A percentile compares a stretch with the other conserved stretches of the same genome.
Conservation (phyloP, 78 protist genomes). For the Dictyostelium firmibasis region DNA sequence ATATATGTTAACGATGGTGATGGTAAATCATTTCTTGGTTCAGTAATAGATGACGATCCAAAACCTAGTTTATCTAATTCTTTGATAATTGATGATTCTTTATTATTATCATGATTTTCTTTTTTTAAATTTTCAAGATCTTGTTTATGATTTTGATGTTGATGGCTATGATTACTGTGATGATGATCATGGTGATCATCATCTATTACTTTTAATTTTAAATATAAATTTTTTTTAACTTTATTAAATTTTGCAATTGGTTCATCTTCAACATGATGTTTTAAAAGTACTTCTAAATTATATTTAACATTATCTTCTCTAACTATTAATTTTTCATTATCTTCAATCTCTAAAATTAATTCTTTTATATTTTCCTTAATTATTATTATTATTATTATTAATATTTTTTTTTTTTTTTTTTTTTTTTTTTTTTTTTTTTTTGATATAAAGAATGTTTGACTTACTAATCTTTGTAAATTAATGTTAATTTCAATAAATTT, state of each 20-base stretch:
- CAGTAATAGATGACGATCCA: background rate
- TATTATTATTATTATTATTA: no score
- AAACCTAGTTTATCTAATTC: constrained; percentile 6
- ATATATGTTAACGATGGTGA: background rate
- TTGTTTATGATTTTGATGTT: background rate
- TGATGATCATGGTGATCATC: background rate
- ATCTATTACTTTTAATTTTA: constrained; percentile 1
- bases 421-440: no score
- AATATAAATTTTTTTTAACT: background rate
- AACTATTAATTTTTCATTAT: constrained; percentile 13
- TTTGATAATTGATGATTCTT: background rate
- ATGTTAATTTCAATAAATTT: background rate
- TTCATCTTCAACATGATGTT: constrained; percentile 32
- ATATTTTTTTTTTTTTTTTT: no score
- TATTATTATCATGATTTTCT: background rate
- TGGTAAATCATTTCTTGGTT: background rate
- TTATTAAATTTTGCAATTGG: constrained; percentile 38
- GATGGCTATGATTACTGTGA: background rate
- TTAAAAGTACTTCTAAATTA: background rate
- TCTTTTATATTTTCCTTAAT: background rate
- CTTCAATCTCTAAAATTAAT: constrained; percentile 26
- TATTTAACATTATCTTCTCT: background rate
- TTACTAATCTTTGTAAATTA: constrained; percentile 1
- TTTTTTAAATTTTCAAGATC: no score
- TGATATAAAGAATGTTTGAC: background rate